These are phyloP conservation scores for Mentha longifolia DNA, from an alignment of 257 asterid genomes.

Conservation along the genomic window DNA sequence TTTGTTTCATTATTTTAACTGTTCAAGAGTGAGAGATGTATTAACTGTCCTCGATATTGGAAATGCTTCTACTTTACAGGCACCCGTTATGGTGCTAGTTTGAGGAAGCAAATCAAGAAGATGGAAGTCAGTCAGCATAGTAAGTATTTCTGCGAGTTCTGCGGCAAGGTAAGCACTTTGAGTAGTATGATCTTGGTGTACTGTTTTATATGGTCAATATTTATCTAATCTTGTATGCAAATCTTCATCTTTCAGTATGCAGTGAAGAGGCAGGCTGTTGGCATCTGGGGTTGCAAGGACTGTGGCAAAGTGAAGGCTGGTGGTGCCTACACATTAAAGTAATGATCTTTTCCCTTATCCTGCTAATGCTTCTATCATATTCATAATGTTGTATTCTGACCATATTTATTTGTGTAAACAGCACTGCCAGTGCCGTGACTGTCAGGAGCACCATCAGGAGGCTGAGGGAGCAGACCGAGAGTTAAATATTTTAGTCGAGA, in stretches of 20 bases:
- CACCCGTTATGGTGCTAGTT: conserved; percentile 77
- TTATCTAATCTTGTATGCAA: background rate
- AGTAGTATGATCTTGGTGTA: background rate
- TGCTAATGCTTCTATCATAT: background rate
- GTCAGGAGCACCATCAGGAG: conserved; percentile 75
- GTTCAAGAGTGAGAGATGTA: too few relatives aligned
- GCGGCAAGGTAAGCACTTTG: conserved; percentile 52
- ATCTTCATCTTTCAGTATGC: conserved; percentile 45
- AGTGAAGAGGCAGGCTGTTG: conserved; percentile 69
- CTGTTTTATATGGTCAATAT: background rate
- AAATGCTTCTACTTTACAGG: conserved; percentile 46
- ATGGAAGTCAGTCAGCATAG: conserved; percentile 72
- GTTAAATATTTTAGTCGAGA: conserved; percentile 38
- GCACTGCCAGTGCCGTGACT: conserved; percentile 75
- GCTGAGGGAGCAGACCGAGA: conserved; percentile 71
- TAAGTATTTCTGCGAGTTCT: conserved; percentile 69
- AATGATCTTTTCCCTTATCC: background rate
- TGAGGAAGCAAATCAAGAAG: conserved; percentile 72
- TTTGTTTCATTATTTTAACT: background rate
- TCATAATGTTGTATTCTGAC: background rate
- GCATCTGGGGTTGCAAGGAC: conserved; percentile 76
- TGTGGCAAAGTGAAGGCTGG: conserved; percentile 76
- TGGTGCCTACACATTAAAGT: conserved; percentile 72
- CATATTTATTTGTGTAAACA: conserved; percentile 30
- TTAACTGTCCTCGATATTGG: too few relatives aligned